A percentile compares a stretch with the other conserved stretches of the same genome.
Conservation (phyloP, 2,329 filamentous ascomycete species). For the Scopulariopsis brevicaulis region DNA sequence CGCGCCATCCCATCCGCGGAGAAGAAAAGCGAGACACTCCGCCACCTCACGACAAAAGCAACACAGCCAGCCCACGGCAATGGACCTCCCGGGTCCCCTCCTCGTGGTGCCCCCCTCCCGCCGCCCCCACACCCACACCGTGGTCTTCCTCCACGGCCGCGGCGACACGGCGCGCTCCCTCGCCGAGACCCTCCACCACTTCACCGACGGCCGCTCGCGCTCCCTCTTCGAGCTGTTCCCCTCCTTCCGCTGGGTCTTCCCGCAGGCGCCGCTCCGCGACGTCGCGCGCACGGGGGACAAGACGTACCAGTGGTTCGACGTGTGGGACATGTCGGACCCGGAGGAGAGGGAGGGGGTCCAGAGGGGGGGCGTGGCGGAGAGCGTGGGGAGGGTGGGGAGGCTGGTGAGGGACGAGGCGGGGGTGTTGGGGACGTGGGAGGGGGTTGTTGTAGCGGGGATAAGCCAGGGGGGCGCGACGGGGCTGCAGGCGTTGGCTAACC, state of each 20-base stretch:
- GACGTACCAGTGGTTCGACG: constrained; percentile 37
- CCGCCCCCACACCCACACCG: constrained; percentile 24
- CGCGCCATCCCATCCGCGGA: not conserved
- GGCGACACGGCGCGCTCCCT: constrained; percentile 25
- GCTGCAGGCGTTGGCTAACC: constrained; percentile 23
- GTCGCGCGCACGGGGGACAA: constrained; percentile 3
- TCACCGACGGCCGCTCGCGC: constrained; percentile 17
- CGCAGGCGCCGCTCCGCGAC: constrained; percentile 21
- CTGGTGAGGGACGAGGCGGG: constrained; percentile 1
- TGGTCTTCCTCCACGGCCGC: constrained; percentile 33
- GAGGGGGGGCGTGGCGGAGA: constrained; percentile 20
- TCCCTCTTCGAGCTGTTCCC: constrained; percentile 28
- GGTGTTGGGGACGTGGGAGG: constrained; percentile 21
- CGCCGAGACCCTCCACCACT: constrained; percentile 16
- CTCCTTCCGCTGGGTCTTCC: constrained; percentile 37
- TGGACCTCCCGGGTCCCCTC: not conserved
- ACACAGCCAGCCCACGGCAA: not conserved
- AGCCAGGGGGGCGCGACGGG: constrained; percentile 32
- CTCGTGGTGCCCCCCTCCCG: constrained; percentile 8
- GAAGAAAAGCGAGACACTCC: not conserved
- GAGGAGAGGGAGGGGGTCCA: constrained; percentile 29
- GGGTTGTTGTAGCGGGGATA: constrained; percentile 31
- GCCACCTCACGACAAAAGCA: not conserved
- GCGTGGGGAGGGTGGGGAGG: not conserved
- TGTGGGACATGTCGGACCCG: constrained; percentile 31